A percentile compares a stretch with the other conserved stretches of the same genome.
phyloP scores from a whole-genome alignment of 768 basidiomycete species.

The Amanita thiersii region DNA sequence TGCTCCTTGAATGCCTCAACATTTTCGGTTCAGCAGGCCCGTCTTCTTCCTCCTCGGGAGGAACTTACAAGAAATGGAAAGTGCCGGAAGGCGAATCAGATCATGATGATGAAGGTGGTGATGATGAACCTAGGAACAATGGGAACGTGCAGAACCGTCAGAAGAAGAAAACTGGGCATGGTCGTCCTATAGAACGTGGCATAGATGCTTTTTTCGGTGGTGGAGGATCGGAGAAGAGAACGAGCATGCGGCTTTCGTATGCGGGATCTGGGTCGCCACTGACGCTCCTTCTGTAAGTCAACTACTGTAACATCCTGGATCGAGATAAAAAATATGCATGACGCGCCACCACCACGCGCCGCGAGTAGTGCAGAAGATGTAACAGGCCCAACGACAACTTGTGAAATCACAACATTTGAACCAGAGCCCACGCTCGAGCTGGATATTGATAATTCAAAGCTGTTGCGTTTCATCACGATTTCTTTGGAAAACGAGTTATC shows the following conservation, averaged over 20 bases:
- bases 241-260: conserved; percentile 84
- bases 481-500: neutral
- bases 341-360: neutral
- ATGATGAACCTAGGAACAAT: conserved; percentile 27
- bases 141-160: conserved; percentile 24
- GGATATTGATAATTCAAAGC: conserved; percentile 61
- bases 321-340: neutral
- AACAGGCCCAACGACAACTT: conserved; percentile 75
- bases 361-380: conserved; percentile 65
- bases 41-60: conserved; percentile 16
- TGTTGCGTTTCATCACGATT: conserved; percentile 33
- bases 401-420: conserved; percentile 81
- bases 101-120: conserved; percentile 28
- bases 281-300: conserved; percentile 65
- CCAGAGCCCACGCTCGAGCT: conserved; percentile 78
- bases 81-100: conserved; percentile 39
- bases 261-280: conserved; percentile 71
- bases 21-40: conserved; percentile 81
- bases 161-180: neutral
- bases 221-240: conserved; percentile 48
- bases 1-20: conserved; percentile 84
- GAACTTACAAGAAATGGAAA: conserved; percentile 36
- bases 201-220: conserved; percentile 55
- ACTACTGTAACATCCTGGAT: neutral
- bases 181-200: conserved; percentile 20